Conservation (phyloP, 2,329 filamentous ascomycete species). For the Sphaerulina vaccinii region DNA sequence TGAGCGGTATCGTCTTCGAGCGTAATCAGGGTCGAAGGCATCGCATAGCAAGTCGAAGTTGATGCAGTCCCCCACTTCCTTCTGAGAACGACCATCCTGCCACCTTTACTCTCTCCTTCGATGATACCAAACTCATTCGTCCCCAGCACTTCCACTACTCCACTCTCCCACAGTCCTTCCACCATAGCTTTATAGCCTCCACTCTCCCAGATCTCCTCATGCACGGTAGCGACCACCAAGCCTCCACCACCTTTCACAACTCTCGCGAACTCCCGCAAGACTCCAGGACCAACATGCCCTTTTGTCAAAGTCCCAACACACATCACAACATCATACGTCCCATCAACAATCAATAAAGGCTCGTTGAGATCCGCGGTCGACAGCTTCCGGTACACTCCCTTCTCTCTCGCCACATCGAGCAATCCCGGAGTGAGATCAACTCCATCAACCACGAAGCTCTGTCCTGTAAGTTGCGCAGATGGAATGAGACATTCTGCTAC, state of each 20-base stretch:
- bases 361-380: conserved; percentile 19
- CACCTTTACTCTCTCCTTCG: conserved; percentile 14
- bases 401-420: conserved; percentile 12
- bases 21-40: too few species aligned
- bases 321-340: conserved; percentile 17
- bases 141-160: conserved; percentile 13
- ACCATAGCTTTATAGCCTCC: conserved; percentile 18
- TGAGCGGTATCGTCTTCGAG: too few species aligned
- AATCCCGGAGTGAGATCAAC: conserved; percentile 20
- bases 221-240: conserved; percentile 20
- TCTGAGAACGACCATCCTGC: conserved; percentile 22
- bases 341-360: conserved; percentile 14
- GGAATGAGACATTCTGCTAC: conserved; percentile 12
- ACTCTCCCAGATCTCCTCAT: conserved; percentile 23
- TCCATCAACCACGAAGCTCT: conserved; percentile 16
- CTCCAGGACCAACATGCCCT: conserved; percentile 20
- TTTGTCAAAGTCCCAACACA: conserved; percentile 25
- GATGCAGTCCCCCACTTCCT: conserved; percentile 13
- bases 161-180: conserved; percentile 7
- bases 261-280: conserved; percentile 19
- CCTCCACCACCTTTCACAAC: conserved; percentile 13
- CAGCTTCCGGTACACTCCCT: conserved; percentile 17
- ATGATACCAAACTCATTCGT: conserved; percentile 19
- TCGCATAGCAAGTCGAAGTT: too few species aligned
- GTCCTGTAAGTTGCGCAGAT: background rate